phyloP scores from a whole-genome alignment of 2,329 filamentous ascomycete genomes.

The Penicillium psychrosexuale region DNA sequence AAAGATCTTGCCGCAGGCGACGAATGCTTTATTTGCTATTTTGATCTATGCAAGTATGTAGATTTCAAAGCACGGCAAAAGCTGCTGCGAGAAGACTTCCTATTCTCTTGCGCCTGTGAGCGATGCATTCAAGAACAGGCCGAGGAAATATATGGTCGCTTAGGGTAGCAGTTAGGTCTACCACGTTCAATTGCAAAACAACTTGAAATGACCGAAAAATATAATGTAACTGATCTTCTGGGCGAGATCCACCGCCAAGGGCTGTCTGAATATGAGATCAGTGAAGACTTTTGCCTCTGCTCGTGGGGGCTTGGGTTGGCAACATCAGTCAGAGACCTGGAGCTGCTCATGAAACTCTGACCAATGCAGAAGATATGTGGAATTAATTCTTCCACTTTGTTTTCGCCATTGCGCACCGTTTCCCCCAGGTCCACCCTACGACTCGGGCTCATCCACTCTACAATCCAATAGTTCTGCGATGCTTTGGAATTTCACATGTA shows the following conservation, averaged over 20 bases:
- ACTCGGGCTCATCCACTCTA: constrained; percentile 7
- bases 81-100: no score
- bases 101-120: no score
- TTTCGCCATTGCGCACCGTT: constrained; percentile 26
- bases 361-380: constrained; percentile 20
- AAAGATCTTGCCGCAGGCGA: no score
- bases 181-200: not conserved
- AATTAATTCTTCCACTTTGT: constrained; percentile 23
- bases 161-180: no score
- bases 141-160: no score
- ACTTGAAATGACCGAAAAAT: constrained; percentile 13
- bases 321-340: constrained; percentile 25
- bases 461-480: not conserved
- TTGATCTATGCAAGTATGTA: no score
- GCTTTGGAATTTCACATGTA: constrained; percentile 13
- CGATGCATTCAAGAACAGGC: no score
- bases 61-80: no score
- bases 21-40: no score
- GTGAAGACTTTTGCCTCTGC: constrained; percentile 14
- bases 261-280: constrained; percentile 14
- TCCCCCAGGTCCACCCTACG: constrained; percentile 5
- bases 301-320: constrained; percentile 20
- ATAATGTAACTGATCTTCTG: constrained; percentile 16
- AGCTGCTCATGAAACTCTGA: constrained; percentile 22
- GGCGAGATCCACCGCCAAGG: constrained; percentile 3